These are phyloP conservation scores for Neospermospora avenae DNA, from an alignment of 2,329 filamentous ascomycete genomes.

Conservation along the genomic window DNA sequence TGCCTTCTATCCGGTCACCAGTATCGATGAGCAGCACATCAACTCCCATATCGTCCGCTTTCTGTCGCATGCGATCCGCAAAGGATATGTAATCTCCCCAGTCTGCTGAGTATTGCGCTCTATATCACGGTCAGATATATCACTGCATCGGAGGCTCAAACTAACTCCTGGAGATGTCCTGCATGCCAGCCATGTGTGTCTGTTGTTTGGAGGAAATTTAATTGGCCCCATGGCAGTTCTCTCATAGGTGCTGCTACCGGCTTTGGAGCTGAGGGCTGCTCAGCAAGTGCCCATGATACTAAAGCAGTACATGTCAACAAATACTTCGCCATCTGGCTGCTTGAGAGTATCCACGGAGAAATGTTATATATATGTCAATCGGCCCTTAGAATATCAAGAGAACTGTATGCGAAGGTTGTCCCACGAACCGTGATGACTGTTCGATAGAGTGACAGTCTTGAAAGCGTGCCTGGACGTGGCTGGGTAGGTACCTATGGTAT, in stretches of 20 bases:
- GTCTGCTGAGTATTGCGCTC: slow-evolving; percentile 87
- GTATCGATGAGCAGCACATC: slow-evolving; percentile 95
- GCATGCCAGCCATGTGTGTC: slow-evolving; percentile 95
- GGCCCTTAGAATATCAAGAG: not conserved
- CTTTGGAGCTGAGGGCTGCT: slow-evolving; percentile 76
- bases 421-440: too few species aligned
- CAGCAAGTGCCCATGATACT: slow-evolving; percentile 38
- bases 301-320: slow-evolving; percentile 25
- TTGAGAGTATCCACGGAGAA: not conserved
- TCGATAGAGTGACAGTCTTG: too few species aligned
- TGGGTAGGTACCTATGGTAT: not conserved
- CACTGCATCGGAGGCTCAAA: not conserved
- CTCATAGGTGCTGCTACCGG: slow-evolving; percentile 80
- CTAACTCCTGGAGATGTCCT: slow-evolving; percentile 86
- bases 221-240: slow-evolving; percentile 82
- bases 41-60: slow-evolving; percentile 72
- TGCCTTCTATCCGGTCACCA: slow-evolving; percentile 89
- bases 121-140: slow-evolving; percentile 37
- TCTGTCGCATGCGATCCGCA: slow-evolving; percentile 73
- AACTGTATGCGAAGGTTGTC: not conserved
- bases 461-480: not conserved
- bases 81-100: slow-evolving; percentile 99
- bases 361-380: not conserved
- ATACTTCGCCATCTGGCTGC: slow-evolving; percentile 16
- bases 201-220: slow-evolving; percentile 97